Conservation (phyloP, 2,329 filamentous ascomycete species). For the Nothomitra cinnamomea region DNA sequence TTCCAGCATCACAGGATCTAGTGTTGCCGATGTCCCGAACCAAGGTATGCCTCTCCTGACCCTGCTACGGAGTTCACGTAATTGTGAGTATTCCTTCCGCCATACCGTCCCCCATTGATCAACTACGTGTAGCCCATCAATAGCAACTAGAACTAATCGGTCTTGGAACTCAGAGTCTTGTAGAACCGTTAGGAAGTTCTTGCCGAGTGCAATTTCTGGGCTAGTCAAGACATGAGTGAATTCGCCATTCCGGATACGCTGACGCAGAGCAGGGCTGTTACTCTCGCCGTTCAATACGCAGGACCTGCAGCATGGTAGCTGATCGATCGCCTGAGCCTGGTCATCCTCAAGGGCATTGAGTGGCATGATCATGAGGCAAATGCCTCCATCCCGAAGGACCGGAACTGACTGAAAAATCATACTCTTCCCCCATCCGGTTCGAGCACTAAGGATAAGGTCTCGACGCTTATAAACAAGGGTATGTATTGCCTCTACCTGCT, state of each 20-base stretch:
- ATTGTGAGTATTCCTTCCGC: background rate
- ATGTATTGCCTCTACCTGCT: background rate
- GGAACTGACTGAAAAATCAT: background rate
- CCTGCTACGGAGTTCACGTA: background rate
- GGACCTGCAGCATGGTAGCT: background rate
- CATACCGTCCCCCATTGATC: background rate
- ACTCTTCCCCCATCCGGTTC: background rate
- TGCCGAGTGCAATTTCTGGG: background rate
- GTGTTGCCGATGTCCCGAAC: background rate
- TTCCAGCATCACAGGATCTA: background rate
- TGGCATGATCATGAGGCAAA: background rate
- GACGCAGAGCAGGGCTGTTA: background rate
- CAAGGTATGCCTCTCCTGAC: background rate
- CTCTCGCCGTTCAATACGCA: background rate
- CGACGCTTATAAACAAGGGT: background rate
- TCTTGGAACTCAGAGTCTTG: background rate
- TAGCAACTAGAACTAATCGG: background rate
- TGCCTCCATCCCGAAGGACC: background rate
- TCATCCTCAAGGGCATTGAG: background rate
- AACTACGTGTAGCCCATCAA: background rate
- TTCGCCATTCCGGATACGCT: background rate
- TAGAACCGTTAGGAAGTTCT: background rate
- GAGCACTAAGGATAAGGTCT: background rate
- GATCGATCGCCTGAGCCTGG: background rate
- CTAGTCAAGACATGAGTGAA: background rate